Conservation (phyloP, 441 rosid species). For the Adansonia grandidieri region DNA sequence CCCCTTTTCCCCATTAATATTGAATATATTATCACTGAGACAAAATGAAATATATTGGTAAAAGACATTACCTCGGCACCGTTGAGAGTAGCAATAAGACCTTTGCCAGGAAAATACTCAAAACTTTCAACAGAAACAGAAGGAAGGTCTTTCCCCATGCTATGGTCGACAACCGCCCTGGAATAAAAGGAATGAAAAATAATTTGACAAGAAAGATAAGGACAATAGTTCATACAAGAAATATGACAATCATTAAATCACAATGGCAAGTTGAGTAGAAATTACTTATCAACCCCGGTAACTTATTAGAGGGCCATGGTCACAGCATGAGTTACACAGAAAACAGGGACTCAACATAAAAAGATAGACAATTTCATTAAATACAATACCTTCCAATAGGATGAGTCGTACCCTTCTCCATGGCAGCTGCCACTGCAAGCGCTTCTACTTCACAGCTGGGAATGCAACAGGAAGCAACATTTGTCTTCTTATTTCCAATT, state of each 20-base stretch:
- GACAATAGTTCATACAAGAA: slow-evolving; percentile 7
- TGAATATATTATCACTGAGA: neutral
- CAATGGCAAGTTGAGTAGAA: neutral
- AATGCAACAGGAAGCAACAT: slow-evolving; percentile 59
- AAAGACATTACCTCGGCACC: slow-evolving; percentile 60
- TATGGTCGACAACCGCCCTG: slow-evolving; percentile 97
- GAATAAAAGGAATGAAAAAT: slow-evolving; percentile 34
- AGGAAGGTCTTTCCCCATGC: slow-evolving; percentile 86
- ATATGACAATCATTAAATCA: neutral
- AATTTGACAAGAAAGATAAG: slow-evolving; percentile 14
- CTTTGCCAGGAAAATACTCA: slow-evolving; percentile 92
- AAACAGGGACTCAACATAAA: neutral
- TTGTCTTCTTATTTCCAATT: slow-evolving; percentile 34
- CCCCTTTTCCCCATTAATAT: neutral
- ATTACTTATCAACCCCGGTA: neutral
- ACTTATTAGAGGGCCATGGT: slow-evolving; percentile 1
- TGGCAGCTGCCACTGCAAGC: slow-evolving; percentile 94
- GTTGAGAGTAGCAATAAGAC: slow-evolving; percentile 83
- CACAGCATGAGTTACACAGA: neutral
- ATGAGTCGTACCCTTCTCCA: slow-evolving; percentile 98
- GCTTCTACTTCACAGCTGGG: slow-evolving; percentile 94
- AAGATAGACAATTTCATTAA: neutral
- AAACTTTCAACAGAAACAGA: slow-evolving; percentile 75
- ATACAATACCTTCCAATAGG: slow-evolving; percentile 85
- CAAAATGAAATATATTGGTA: neutral